These are phyloP conservation scores for Penicillium occitanis DNA, from an alignment of 2,329 filamentous ascomycete species.

Conservation along the genomic window DNA sequence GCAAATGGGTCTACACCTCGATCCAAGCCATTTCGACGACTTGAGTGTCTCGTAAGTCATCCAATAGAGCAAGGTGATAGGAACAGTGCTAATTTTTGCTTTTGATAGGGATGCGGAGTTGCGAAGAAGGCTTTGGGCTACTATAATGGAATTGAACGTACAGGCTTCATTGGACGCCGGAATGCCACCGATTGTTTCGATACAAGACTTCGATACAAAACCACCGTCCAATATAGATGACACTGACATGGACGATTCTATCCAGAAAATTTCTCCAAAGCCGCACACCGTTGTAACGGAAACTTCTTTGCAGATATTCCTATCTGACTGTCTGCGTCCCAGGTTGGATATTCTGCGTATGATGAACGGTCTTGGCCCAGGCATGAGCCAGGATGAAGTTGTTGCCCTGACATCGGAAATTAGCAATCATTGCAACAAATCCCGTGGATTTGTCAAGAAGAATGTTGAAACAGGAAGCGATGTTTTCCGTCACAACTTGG, in stretches of 20 bases:
- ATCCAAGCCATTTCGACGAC: constrained; percentile 33
- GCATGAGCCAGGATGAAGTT: neutral
- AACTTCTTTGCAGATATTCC: constrained; percentile 10
- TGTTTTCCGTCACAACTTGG: constrained; percentile 9
- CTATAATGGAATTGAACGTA: constrained; percentile 58
- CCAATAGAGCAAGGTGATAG: no score
- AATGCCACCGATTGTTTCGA: constrained; percentile 50
- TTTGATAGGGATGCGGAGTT: constrained; percentile 29
- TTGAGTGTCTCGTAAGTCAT: constrained; percentile 36
- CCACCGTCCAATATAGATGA: constrained; percentile 54
- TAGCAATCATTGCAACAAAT: neutral
- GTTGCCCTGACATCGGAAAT: constrained; percentile 6
- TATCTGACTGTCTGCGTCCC: constrained; percentile 1
- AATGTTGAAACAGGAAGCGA: neutral
- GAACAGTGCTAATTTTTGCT: no score
- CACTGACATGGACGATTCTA: constrained; percentile 1
- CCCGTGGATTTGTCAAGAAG: neutral
- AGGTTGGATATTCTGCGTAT: constrained; percentile 11
- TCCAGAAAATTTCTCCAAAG: neutral
- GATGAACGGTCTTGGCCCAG: constrained; percentile 11
- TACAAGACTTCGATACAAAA: constrained; percentile 49
- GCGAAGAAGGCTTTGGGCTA: constrained; percentile 58
- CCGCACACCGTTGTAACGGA: neutral
- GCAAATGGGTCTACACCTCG: constrained; percentile 53
- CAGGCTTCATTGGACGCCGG: constrained; percentile 58